Percentiles rank a stretch among this genome's conserved stretches.
Conservation (phyloP, 148 eudicot genomes). For the Amaranthus palmeri region DNA sequence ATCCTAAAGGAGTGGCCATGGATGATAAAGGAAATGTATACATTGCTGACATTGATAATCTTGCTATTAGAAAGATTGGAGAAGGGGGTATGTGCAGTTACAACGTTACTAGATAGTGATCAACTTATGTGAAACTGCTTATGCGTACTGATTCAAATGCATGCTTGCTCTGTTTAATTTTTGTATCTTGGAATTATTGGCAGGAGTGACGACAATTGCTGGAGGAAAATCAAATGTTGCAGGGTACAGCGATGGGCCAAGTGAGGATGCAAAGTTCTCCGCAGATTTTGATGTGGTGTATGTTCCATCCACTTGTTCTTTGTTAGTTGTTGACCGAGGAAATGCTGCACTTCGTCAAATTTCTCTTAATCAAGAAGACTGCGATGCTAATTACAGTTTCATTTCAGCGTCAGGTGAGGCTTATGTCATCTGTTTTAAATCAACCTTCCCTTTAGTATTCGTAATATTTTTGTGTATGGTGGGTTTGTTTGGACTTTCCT, state of each 20-base stretch:
- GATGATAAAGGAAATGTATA: conserved; percentile 96
- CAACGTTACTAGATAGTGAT: conserved; percentile 6
- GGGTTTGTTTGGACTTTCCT: background rate
- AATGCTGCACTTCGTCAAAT: conserved; percentile 95
- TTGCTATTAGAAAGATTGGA: conserved; percentile 91
- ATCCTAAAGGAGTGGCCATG: conserved; percentile 86
- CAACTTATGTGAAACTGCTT: background rate
- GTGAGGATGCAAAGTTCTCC: conserved; percentile 92
- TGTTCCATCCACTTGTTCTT: conserved; percentile 80
- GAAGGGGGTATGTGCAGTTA: conserved; percentile 58
- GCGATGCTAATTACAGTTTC: conserved; percentile 58
- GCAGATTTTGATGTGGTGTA: conserved; percentile 84
- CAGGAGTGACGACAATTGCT: conserved; percentile 99
- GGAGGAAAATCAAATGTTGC: conserved; percentile 95
- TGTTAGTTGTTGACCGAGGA: conserved; percentile 89
- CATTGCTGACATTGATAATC: conserved; percentile 87
- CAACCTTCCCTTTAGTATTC: background rate
- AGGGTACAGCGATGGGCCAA: conserved; percentile 96
- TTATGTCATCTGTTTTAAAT: conserved; percentile 8
- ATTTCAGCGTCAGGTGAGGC: conserved; percentile 59
- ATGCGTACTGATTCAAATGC: background rate
- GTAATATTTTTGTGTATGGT: background rate
- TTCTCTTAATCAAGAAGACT: conserved; percentile 75
- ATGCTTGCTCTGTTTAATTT: background rate
- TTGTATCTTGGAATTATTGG: conserved; percentile 7